Evolutionary conservation across 2,329 filamentous ascomycete genomes (phyloP).

Genomic region (Huntiella moniliformis): DNA sequence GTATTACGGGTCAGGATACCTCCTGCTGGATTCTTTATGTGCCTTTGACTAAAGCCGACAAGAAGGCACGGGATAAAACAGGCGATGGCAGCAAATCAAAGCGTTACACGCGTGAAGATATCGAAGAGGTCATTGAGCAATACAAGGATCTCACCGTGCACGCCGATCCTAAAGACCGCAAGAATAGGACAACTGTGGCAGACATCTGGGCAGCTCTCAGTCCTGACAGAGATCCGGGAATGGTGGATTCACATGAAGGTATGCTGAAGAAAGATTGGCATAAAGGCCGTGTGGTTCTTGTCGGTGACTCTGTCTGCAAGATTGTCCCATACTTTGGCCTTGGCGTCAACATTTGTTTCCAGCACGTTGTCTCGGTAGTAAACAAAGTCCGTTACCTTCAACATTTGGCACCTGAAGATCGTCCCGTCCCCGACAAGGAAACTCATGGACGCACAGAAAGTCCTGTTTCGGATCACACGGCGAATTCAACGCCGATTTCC

Average conservation of each 20-base stretch:
- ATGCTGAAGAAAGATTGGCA: constrained; percentile 16
- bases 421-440: background rate
- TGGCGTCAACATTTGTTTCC: constrained; percentile 19
- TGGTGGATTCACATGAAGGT: constrained; percentile 19
- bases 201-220: constrained; percentile 3
- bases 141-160: background rate
- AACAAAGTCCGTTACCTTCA: constrained; percentile 11
- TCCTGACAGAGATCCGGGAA: constrained; percentile 8
- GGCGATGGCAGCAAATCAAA: too few species aligned
- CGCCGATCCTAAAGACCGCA: background rate
- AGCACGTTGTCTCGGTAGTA: constrained; percentile 14
- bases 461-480: background rate
- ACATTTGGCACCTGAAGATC: background rate
- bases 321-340: constrained; percentile 19
- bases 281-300: constrained; percentile 17
- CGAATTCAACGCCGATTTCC: background rate
- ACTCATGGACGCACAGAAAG: background rate
- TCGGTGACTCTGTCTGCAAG: constrained; percentile 20
- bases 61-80: background rate
- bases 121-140: background rate
- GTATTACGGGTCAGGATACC: background rate
- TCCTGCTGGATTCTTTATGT: constrained; percentile 6
- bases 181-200: background rate
- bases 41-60: background rate
- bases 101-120: background rate